Evolutionary conservation across 73 alveolate species (phyloP).

Genomic region (Symbiodinium natans): DNA sequence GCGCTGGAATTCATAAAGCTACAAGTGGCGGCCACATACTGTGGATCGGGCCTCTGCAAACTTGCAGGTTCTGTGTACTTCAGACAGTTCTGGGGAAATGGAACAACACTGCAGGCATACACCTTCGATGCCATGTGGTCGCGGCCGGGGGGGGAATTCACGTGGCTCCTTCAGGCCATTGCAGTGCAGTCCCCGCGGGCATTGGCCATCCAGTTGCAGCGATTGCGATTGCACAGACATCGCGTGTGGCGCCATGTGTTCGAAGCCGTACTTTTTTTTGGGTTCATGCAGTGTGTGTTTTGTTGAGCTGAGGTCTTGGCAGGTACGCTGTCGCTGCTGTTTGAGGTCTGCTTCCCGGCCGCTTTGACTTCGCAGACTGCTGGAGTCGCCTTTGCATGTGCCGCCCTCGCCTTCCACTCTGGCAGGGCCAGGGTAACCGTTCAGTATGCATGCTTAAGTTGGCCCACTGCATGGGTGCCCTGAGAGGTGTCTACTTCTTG

Average conservation of each 20-base stretch:
- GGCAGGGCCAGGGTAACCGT: slow-evolving; percentile 22
- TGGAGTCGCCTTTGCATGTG: slow-evolving; percentile 32
- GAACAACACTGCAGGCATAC: slow-evolving; percentile 73
- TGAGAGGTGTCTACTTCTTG: not conserved
- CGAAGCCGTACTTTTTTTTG: no score
- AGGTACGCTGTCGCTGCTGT: slow-evolving; percentile 23
- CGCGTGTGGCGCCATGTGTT: not conserved
- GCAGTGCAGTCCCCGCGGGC: slow-evolving; percentile 52
- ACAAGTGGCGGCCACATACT: slow-evolving; percentile 51
- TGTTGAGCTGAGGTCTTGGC: slow-evolving; percentile 3
- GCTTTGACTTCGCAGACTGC: slow-evolving; percentile 55
- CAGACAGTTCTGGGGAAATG: slow-evolving; percentile 33
- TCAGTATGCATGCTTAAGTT: not conserved
- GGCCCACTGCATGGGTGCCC: not conserved
- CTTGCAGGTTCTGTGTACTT: not conserved
- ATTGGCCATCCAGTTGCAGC: slow-evolving; percentile 6
- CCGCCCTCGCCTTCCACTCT: slow-evolving; percentile 53
- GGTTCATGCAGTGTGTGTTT: no score
- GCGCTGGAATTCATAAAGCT: slow-evolving; percentile 60
- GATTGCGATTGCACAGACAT: not conserved
- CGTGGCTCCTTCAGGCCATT: slow-evolving; percentile 71
- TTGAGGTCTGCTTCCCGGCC: slow-evolving; percentile 67
- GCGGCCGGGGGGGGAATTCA: slow-evolving; percentile 67
- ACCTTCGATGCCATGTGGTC: slow-evolving; percentile 91
- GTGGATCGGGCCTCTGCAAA: slow-evolving; percentile 31